phyloP scores from a whole-genome alignment of 2,329 filamentous ascomycete species.

The Calonectria multiphialidica region DNA sequence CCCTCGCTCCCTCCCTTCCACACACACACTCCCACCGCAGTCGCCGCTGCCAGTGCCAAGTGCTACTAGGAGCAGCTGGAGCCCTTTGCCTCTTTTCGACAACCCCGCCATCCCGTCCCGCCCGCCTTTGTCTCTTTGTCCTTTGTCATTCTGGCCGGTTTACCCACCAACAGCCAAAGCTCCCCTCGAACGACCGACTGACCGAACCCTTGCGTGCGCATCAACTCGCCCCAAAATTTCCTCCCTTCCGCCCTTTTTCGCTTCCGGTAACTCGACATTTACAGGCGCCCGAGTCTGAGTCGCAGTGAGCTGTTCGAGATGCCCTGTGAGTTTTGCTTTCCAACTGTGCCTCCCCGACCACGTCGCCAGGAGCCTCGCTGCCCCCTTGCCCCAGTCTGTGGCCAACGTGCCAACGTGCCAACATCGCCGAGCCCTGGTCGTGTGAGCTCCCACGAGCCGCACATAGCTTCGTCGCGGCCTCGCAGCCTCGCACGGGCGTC shows the following conservation, averaged over 20 bases:
- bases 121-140: constrained; percentile 25
- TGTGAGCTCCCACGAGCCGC: constrained; percentile 22
- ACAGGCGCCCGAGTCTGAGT: constrained; percentile 36
- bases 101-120: constrained; percentile 41
- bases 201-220: constrained; percentile 14
- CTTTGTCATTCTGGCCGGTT: constrained; percentile 22
- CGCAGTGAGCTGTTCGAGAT: constrained; percentile 48
- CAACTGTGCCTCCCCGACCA: background rate
- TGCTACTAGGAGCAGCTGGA: constrained; percentile 1
- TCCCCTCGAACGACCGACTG: constrained; percentile 33
- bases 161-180: constrained; percentile 32
- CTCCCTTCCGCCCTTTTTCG: constrained; percentile 30
- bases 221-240: constrained; percentile 20
- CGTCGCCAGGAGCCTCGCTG: constrained; percentile 7
- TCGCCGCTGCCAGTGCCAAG: background rate
- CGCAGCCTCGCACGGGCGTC: constrained; percentile 10
- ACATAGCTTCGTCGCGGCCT: constrained; percentile 21
- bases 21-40: background rate
- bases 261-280: constrained; percentile 31
- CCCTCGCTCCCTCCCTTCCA: constrained; percentile 25
- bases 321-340: constrained; percentile 50
- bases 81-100: constrained; percentile 31
- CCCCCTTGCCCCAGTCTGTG: constrained; percentile 5
- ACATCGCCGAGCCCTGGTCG: constrained; percentile 9
- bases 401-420: constrained; percentile 30